These are phyloP conservation scores for Lentinula guzmanii DNA, from an alignment of 768 basidiomycete genomes.

Conservation along the genomic window DNA sequence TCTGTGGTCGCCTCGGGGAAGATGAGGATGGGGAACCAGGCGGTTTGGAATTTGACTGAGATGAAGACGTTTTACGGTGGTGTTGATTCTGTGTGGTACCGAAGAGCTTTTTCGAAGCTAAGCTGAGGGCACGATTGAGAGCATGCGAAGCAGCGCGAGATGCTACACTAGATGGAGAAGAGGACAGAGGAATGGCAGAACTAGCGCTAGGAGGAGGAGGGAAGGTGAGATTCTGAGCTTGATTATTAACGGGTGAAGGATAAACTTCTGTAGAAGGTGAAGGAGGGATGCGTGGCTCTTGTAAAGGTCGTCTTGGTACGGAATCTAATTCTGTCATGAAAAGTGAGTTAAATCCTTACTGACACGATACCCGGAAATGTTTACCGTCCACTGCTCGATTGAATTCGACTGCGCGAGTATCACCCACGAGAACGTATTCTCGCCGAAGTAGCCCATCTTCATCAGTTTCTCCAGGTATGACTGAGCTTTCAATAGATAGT, in stretches of 20 bases:
- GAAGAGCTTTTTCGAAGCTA: slow-evolving; percentile 80
- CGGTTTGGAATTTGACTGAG: slow-evolving; percentile 32
- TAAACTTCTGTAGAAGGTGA: slow-evolving; percentile 45
- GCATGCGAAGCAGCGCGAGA: slow-evolving; percentile 68
- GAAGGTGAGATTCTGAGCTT: slow-evolving; percentile 46
- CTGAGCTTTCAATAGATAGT: slow-evolving; percentile 52
- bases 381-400: slow-evolving; percentile 87
- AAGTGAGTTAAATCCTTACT: background rate
- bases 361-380: background rate
- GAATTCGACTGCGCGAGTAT: slow-evolving; percentile 86
- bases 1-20: slow-evolving; percentile 51
- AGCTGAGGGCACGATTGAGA: slow-evolving; percentile 69
- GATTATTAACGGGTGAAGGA: slow-evolving; percentile 17
- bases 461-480: slow-evolving; percentile 79
- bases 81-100: slow-evolving; percentile 34
- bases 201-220: slow-evolving; percentile 59
- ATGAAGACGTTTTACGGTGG: slow-evolving; percentile 1
- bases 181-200: slow-evolving; percentile 50
- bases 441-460: slow-evolving; percentile 73
- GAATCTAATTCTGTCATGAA: slow-evolving; percentile 51
- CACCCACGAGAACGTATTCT: slow-evolving; percentile 94
- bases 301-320: slow-evolving; percentile 51
- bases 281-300: slow-evolving; percentile 47
- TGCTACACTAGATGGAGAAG: slow-evolving; percentile 55
- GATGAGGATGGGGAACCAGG: slow-evolving; percentile 46